Conservation (phyloP, 306 rosid species). For the Trifolium subterraneum region DNA sequence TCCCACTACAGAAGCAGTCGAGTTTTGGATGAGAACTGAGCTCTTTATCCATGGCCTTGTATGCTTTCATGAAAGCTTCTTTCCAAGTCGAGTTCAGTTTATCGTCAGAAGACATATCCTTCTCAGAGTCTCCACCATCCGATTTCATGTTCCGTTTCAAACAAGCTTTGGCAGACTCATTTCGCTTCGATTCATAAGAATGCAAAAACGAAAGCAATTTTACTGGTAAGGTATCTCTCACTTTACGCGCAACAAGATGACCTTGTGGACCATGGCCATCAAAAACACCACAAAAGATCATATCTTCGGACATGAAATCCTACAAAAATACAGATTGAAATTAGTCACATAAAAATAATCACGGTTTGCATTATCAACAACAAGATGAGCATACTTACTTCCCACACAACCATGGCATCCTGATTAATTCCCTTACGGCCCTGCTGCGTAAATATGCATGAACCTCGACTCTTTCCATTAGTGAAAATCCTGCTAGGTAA, state of each 20-base stretch:
- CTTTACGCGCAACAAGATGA: constrained; percentile 95
- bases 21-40: constrained; percentile 91
- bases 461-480: constrained; percentile 80
- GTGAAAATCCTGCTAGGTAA: constrained; percentile 74
- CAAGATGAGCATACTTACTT: constrained; percentile 60
- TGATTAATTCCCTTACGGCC: constrained; percentile 99
- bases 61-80: constrained; percentile 89
- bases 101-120: constrained; percentile 66
- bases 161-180: constrained; percentile 64
- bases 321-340: constrained; percentile 46
- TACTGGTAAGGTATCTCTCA: constrained; percentile 83
- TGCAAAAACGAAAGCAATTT: constrained; percentile 84
- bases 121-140: constrained; percentile 64
- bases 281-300: constrained; percentile 85
- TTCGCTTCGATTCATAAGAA: constrained; percentile 69
- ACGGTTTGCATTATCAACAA: background rate
- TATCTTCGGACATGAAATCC: constrained; percentile 95
- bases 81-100: constrained; percentile 68
- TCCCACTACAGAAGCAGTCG: constrained; percentile 98
- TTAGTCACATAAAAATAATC: constrained; percentile 9
- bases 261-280: constrained; percentile 99
- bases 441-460: constrained; percentile 94
- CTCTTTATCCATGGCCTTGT: constrained; percentile 98
- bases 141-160: constrained; percentile 62
- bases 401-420: constrained; percentile 99